These are phyloP conservation scores for Niebla homalea DNA, from an alignment of 495 filamentous ascomycete genomes.

Conservation along the genomic window DNA sequence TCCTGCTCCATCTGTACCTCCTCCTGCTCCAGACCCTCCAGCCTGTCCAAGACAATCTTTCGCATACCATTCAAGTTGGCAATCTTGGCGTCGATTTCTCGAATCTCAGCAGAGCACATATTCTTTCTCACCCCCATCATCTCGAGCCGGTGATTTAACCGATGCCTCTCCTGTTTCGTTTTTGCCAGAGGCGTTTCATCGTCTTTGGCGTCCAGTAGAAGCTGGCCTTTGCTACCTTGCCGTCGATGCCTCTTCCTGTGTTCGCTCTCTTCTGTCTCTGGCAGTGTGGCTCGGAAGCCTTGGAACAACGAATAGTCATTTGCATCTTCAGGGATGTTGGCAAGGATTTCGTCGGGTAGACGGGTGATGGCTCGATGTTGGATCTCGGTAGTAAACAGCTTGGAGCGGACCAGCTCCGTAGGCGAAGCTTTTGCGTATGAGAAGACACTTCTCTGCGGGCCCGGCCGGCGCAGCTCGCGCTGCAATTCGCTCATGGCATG, in stretches of 20 bases:
- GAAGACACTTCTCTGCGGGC: slow-evolving; percentile 77
- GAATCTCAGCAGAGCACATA: slow-evolving; percentile 93
- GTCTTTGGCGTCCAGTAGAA: slow-evolving; percentile 44
- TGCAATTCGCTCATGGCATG: slow-evolving; percentile 81
- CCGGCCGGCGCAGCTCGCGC: slow-evolving; percentile 69
- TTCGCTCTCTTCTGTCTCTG: slow-evolving; percentile 51
- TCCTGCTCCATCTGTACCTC: slow-evolving; percentile 84
- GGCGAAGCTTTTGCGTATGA: slow-evolving; percentile 77
- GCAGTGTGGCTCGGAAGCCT: slow-evolving; percentile 84
- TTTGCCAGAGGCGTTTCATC: slow-evolving; percentile 51
- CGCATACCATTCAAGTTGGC: slow-evolving; percentile 88
- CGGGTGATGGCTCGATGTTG: slow-evolving; percentile 84
- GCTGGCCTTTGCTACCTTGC: slow-evolving; percentile 55
- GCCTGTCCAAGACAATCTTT: slow-evolving; percentile 76
- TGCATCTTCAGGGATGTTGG: slow-evolving; percentile 70
- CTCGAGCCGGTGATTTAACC: slow-evolving; percentile 69
- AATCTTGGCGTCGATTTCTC: slow-evolving; percentile 94
- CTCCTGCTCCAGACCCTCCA: slow-evolving; percentile 84
- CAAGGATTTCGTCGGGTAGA: slow-evolving; percentile 79
- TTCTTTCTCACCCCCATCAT: slow-evolving; percentile 90
- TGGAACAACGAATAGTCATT: slow-evolving; percentile 89
- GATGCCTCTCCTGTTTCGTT: slow-evolving; percentile 63
- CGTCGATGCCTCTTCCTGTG: slow-evolving; percentile 53
- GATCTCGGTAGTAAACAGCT: slow-evolving; percentile 82
- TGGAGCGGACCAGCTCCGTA: slow-evolving; percentile 83